Evolutionary conservation across 2,329 filamentous ascomycete species (phyloP).

Genomic region (Fusarium luffae): DNA sequence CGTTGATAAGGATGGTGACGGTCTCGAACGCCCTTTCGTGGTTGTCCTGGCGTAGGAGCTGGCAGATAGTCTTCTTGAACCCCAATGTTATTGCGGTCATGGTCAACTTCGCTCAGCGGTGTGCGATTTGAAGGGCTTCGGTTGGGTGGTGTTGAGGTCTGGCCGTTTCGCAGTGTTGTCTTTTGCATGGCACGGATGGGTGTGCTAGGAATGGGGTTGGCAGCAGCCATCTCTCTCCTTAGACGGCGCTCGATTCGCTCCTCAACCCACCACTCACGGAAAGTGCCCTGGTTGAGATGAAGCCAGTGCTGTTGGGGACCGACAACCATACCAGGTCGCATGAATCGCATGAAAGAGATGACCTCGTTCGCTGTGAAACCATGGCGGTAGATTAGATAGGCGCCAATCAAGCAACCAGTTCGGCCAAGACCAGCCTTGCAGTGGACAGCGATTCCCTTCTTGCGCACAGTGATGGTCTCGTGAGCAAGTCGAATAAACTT

Average conservation of each 20-base stretch:
- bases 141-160: slow-evolving; percentile 87
- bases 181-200: slow-evolving; percentile 72
- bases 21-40: slow-evolving; percentile 87
- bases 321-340: slow-evolving; percentile 98
- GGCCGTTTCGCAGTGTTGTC: slow-evolving; percentile 68
- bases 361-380: slow-evolving; percentile 98
- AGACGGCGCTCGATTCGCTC: slow-evolving; percentile 80
- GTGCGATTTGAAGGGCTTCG: slow-evolving; percentile 78
- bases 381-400: slow-evolving; percentile 96
- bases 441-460: slow-evolving; percentile 95
- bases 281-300: slow-evolving; percentile 94
- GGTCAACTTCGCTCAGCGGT: slow-evolving; percentile 93
- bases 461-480: slow-evolving; percentile 89
- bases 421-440: slow-evolving; percentile 97
- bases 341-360: slow-evolving; percentile 98
- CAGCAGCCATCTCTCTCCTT: slow-evolving; percentile 66
- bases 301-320: slow-evolving; percentile 99
- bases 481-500: slow-evolving; percentile 96
- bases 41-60: slow-evolving; percentile 94
- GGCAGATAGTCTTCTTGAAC: slow-evolving; percentile 92
- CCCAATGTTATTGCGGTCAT: slow-evolving; percentile 75
- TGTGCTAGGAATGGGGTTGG: slow-evolving; percentile 65
- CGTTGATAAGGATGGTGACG: slow-evolving; percentile 79
- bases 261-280: slow-evolving; percentile 99
- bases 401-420: slow-evolving; percentile 95